A percentile compares a stretch with the other conserved stretches of the same genome.
These are phyloP conservation scores for Gossypium gossypioides DNA, from an alignment of 441 rosid species.

Conservation along the genomic window DNA sequence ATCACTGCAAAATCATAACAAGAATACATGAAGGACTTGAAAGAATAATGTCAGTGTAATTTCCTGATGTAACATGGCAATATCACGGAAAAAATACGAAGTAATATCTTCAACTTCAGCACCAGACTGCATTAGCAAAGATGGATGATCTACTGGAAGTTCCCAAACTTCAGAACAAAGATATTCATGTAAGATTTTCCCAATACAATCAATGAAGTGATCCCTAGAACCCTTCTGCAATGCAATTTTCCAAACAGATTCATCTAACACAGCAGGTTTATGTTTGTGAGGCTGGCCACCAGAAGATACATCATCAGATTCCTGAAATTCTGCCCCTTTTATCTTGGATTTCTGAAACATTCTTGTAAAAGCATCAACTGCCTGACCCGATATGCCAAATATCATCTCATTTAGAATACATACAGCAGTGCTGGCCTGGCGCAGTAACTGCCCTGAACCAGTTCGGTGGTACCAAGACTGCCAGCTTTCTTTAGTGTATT, in stretches of 20 bases:
- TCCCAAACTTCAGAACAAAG: constrained; percentile 78
- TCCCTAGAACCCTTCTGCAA: constrained; percentile 32
- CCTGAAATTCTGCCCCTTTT: constrained; percentile 20
- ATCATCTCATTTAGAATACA: constrained; percentile 88
- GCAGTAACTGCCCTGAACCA: constrained; percentile 73
- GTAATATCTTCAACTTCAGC: constrained; percentile 39
- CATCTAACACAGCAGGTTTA: constrained; percentile 13
- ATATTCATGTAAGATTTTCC: constrained; percentile 83
- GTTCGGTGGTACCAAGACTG: constrained; percentile 70
- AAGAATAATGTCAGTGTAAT: constrained; percentile 13
- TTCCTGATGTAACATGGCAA: constrained; percentile 81
- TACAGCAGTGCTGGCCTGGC: constrained; percentile 70
- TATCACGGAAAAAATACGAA: constrained; percentile 57
- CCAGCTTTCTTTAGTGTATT: constrained; percentile 67
- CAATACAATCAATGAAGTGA: constrained; percentile 62
- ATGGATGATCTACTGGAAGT: constrained; percentile 56
- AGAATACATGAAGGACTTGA: background rate
- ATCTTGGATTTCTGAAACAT: constrained; percentile 46
- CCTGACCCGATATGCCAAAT: constrained; percentile 66
- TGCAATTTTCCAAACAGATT: constrained; percentile 52
- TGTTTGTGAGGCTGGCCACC: constrained; percentile 11
- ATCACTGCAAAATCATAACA: background rate
- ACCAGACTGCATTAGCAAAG: constrained; percentile 26
- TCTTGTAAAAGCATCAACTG: constrained; percentile 39
- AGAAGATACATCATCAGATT: constrained; percentile 18